Base-by-base conservation (phyloP, 139 green algal species). In the Picocystis salinarum region DNA sequence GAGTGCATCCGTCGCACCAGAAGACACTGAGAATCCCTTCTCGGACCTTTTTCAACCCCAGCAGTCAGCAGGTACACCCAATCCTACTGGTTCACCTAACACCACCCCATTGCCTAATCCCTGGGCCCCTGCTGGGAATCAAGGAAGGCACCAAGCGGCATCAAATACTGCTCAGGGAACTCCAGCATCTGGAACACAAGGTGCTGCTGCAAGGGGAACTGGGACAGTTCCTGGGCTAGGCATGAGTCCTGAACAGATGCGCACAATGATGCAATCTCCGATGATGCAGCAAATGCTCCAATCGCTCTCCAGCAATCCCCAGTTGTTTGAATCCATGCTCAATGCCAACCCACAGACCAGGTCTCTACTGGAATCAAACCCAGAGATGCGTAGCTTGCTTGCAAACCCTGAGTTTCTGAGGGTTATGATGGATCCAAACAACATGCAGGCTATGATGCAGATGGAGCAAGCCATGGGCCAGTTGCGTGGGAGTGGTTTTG, bases 91-190 rank as follows among this genome's bases (percentile, higher is more conserved):
- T n/a, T 45, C 59, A 5, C 75, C 73, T 24, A 93, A 93, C 45
- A 69, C 70, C 10, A 67, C 66, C 5, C 88, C 87, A 6, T 71
- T 98, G 40, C 87, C 87, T 7, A 98, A 98, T 66, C 87, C 87
- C 1, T 95, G 87, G 83, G 73, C 59, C 0, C 48, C 74, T 34
- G 24, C 30, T 10, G 46, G 34, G 34, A 44, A 24, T 33, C 26
- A 40, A 28, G 19, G 33, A 30, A 42, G 29, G 7, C 4, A 30
- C 42, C n/a, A 37, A 13, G 25, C 11, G 27, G 47, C 25, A 6
- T 40, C 53, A 18, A 45, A 20, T 6, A 28, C 39, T 27, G 39
- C 12, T 18, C 42, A 47, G 20, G 39, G 25, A 30, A 49, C 22
- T 11, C 9, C 33, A 46, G 61, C 25, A 40, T 39, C 2, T 5